Base-by-base conservation (phyloP, 2,329 filamentous ascomycete genomes). In the Plenodomus lindquistii region DNA sequence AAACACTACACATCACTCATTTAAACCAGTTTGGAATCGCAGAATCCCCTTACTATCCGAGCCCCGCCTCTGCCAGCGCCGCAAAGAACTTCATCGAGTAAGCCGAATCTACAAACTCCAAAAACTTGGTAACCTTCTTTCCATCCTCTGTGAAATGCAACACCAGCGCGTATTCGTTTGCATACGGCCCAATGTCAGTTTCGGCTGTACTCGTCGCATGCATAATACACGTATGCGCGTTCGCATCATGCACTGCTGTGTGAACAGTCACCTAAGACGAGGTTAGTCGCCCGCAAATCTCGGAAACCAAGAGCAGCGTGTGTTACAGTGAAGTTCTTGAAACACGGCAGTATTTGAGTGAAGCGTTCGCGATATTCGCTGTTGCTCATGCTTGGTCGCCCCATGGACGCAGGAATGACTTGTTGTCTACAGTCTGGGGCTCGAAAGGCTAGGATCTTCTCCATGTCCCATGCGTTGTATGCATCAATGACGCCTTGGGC, bases 401-500 rank as follows among this genome's bases (percentile, higher is more conserved):
- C 36, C 47, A 50, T 20, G n/a, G 47, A 50, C 2, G 38, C 34
- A 8, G 47, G 47, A 2, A 50, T 24, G 7, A 46, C 47, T 27
- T 34, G 42, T 11, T 40, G 39, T 24, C 24, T 37, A 35, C 47
- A 50, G 19, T 50, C 39, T 36, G 47, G 42, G 5, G 42, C 6
- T 20, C 47, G 47, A 24, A 21, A 46, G 18, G 22, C 47, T 13
- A 50, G 13, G 31, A 50, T 46, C 13, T 27, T 19, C 4, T 44
- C 37, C 2, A 49, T 31, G 21, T 49, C 46, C 46, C 46, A 49
- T 4, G 41, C 46, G 21, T 49, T 44, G 42, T 44, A 49, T 3
- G 37, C 46, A 24, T 40, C 46, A 19, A 49, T 8, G 41, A 49
- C 37, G n/a, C 31, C 27, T 42, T 37, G 34, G 8, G 47, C 24